Conservation (phyloP, 2,329 filamentous ascomycete species). For the Arachnomyces sp. region DNA sequence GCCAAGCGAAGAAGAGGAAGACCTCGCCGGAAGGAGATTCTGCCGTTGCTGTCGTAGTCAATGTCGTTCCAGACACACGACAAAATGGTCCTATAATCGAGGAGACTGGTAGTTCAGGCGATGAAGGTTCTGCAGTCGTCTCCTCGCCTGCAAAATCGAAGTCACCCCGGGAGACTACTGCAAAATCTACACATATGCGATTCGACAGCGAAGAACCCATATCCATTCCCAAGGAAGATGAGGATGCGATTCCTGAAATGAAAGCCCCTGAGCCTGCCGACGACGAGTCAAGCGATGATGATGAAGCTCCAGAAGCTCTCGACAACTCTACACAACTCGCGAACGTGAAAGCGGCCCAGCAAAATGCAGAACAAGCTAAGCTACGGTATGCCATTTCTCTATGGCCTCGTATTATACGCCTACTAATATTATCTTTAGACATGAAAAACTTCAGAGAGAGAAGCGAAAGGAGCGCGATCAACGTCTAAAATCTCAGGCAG, state of each 20-base stretch:
- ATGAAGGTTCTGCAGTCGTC: conserved; percentile 1
- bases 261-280: conserved; percentile 18
- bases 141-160: neutral
- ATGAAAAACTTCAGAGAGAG: conserved; percentile 30
- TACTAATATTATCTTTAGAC: conserved; percentile 23
- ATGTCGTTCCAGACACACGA: no score
- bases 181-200: conserved; percentile 24
- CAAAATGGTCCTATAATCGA: neutral
- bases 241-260: conserved; percentile 14
- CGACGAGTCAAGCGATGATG: conserved; percentile 28
- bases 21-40: no score
- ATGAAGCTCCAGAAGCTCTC: conserved; percentile 35
- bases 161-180: conserved; percentile 8
- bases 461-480: conserved; percentile 34
- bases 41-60: no score
- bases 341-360: conserved; percentile 30
- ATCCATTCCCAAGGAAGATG: conserved; percentile 13
- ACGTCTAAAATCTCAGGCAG: conserved; percentile 30
- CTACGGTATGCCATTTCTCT: conserved; percentile 24
- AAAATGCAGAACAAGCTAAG: conserved; percentile 29
- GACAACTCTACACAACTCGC: conserved; percentile 32
- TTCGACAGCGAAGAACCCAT: conserved; percentile 36
- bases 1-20: no score
- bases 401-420: neutral
- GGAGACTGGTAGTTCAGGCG: neutral